Evolutionary conservation across 345 rosid species (phyloP).

Genomic region (Gossypium stocksii): DNA sequence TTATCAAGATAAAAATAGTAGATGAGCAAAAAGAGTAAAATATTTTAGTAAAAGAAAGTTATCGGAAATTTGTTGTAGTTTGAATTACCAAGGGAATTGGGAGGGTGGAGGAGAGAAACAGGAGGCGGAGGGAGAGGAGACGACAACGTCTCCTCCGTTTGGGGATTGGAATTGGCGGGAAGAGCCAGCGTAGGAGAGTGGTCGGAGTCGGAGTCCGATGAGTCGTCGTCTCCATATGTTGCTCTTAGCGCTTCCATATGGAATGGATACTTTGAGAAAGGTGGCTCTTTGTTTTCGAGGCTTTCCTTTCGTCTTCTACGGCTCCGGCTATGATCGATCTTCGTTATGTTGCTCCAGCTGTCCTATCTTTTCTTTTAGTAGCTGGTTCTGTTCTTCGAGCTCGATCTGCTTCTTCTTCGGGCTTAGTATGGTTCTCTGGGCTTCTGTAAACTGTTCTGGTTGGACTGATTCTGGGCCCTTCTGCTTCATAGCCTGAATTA

Average conservation of each 20-base stretch:
- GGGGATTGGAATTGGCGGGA: constrained; percentile 10
- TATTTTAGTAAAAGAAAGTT: no score
- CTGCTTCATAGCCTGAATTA: no score
- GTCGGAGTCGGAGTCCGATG: constrained; percentile 55
- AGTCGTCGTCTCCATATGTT: constrained; percentile 53
- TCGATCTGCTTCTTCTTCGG: no score
- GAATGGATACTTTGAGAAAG: not conserved
- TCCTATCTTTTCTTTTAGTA: no score
- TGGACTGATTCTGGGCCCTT: no score
- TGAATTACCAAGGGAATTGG: constrained; percentile 45
- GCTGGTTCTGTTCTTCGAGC: no score
- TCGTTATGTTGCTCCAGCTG: no score
- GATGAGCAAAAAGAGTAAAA: not conserved
- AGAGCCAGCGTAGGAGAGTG: not conserved
- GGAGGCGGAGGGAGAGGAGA: constrained; percentile 72
- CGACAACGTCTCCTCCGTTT: constrained; percentile 11
- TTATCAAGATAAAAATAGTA: constrained; percentile 20
- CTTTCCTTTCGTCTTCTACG: no score
- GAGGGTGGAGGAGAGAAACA: constrained; percentile 58
- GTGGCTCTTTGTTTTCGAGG: not conserved
- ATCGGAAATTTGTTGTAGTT: not conserved
- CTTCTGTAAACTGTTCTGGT: no score
- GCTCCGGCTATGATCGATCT: no score
- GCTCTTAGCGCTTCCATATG: constrained; percentile 65
- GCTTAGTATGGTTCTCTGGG: no score